Conservation (phyloP, 106 monocot genomes). For the Allium fistulosum region DNA sequence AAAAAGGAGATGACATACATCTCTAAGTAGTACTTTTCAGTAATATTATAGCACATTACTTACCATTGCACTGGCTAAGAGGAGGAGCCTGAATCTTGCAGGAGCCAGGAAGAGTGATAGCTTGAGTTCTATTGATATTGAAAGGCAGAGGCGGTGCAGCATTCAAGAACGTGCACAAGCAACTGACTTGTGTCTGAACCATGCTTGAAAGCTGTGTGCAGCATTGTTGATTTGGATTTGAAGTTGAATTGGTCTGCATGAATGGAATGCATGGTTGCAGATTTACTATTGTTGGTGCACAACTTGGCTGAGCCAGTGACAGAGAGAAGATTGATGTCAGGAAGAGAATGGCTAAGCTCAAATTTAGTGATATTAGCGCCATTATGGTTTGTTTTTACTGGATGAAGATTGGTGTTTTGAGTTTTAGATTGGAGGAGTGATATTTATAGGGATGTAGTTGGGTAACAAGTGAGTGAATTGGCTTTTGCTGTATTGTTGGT, state of each 20-base stretch:
- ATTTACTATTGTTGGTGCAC: conserved; percentile 5
- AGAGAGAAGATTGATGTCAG: not conserved
- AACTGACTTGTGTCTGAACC: conserved; percentile 20
- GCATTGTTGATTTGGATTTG: conserved; percentile 15
- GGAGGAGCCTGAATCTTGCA: conserved; percentile 28
- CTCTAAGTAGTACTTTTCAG: not conserved
- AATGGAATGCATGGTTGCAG: conserved; percentile 25
- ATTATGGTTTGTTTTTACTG: not conserved
- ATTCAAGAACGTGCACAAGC: conserved; percentile 21
- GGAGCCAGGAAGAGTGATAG: conserved; percentile 16
- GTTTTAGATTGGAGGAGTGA: not conserved
- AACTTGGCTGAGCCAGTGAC: conserved; percentile 15
- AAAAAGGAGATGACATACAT: not conserved
- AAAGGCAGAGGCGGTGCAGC: conserved; percentile 2
- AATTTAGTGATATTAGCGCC: not conserved
- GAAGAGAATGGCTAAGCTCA: not conserved
- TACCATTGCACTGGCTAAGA: conserved; percentile 28
- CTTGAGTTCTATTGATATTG: conserved; percentile 15
- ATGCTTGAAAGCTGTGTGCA: conserved; percentile 18
- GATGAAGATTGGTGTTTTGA: not conserved
- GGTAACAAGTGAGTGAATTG: too few species aligned
- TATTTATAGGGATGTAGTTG: not conserved
- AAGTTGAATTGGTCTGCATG: conserved; percentile 19
- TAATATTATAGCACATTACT: not conserved
- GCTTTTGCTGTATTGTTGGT: not conserved